Evolutionary conservation across 1,284 basidiomycete genomes (phyloP).

Genomic region (Tremellales sp.): DNA sequence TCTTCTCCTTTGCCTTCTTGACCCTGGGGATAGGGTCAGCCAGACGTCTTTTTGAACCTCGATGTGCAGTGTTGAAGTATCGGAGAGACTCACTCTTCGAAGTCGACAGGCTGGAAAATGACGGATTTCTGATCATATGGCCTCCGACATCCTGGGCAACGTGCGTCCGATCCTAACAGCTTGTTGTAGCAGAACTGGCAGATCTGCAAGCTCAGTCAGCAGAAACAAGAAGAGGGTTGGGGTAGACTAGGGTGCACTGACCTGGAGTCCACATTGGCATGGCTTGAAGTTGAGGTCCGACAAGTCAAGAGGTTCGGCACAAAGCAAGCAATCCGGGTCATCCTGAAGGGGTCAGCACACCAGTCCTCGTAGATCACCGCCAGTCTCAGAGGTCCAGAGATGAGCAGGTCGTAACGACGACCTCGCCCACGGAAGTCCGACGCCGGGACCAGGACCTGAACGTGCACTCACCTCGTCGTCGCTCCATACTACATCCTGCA

Average conservation of each 20-base stretch:
- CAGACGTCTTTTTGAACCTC: background rate
- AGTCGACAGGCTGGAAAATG: constrained; percentile 92
- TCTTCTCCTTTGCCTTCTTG: constrained; percentile 91
- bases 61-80: background rate
- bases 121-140: constrained; percentile 89
- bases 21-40: constrained; percentile 61
- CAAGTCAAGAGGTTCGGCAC: constrained; percentile 97
- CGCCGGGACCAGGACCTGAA: background rate
- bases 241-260: constrained; percentile 43
- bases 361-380: no score
- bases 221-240: background rate
- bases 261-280: constrained; percentile 98
- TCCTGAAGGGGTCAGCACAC: constrained; percentile 59
- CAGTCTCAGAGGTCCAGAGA: background rate
- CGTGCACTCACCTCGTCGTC: constrained; percentile 67
- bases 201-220: constrained; percentile 58
- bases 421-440: background rate
- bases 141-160: constrained; percentile 94
- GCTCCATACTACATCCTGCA: constrained; percentile 98
- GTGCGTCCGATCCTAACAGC: constrained; percentile 94
- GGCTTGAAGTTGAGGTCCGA: constrained; percentile 99
- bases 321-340: constrained; percentile 95
- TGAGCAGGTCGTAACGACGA: background rate
- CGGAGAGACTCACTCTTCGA: constrained; percentile 74
- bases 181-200: constrained; percentile 99